Conservation (phyloP, 106 monocot species). For the Allium sativum region DNA sequence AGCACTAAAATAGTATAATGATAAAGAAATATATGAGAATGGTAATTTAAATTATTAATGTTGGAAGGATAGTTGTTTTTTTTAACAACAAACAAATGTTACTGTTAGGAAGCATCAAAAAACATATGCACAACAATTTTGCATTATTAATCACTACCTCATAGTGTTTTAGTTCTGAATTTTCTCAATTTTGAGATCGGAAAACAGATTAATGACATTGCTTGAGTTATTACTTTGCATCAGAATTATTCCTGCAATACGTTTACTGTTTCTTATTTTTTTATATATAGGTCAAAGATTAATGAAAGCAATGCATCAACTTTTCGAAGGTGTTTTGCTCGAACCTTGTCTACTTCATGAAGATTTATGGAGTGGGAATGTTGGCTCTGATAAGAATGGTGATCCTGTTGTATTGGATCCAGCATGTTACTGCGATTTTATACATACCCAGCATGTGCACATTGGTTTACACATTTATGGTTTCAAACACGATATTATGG, state of each 20-base stretch:
- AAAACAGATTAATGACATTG: neutral
- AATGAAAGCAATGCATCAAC: slow-evolving; percentile 57
- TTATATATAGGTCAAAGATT: slow-evolving; percentile 50
- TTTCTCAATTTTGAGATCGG: neutral
- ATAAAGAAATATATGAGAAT: slow-evolving; percentile 71
- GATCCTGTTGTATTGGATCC: slow-evolving; percentile 93
- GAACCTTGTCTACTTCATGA: slow-evolving; percentile 95
- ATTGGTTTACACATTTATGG: neutral
- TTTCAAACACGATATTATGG: too few relatives aligned
- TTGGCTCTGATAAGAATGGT: slow-evolving; percentile 80
- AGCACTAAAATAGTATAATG: slow-evolving; percentile 44
- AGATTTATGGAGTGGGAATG: slow-evolving; percentile 94
- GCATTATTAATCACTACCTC: too few relatives aligned
- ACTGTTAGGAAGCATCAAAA: neutral
- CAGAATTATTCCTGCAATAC: neutral
- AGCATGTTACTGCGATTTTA: slow-evolving; percentile 80
- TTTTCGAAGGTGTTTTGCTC: slow-evolving; percentile 68
- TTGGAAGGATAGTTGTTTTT: neutral
- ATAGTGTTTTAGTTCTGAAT: neutral
- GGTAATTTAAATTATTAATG: slow-evolving; percentile 21
- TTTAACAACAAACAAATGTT: neutral
- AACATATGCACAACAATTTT: too few relatives aligned
- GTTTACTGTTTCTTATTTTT: neutral
- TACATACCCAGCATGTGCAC: neutral
- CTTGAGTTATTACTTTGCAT: neutral